Base-by-base conservation (phyloP, 257 asterid species). In the Datura wrightii region DNA sequence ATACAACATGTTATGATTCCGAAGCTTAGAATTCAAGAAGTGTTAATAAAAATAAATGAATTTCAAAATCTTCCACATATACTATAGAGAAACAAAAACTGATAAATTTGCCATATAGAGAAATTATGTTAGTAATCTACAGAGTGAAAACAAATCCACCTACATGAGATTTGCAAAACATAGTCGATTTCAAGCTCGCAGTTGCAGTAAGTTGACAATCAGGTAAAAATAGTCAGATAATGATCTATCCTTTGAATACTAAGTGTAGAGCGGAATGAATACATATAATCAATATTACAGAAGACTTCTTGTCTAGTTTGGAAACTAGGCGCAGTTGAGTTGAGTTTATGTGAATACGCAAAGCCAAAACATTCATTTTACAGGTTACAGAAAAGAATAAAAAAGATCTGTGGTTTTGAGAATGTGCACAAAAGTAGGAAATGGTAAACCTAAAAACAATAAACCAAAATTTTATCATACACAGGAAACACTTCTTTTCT, bases 61-160 rank as follows among this genome's bases (percentile, higher is more conserved):
- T 41, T 41, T 69, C 79, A 69, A 39, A 69, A 69, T 41, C 53
- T 69, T 69, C 24, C 50, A 39, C 13, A 8, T 67, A 69, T 67
- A 24, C 31, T 16, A 8, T 3, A 39, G 1, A 41, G 53, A 44
- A 69, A 69, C 0, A 15, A 69, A 8, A 69, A 16, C 3, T 37
- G 53, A 8, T n/a, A 41, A 39, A 69, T 4, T 69, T 4, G 8
- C 6, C 53, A 69, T 41, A 41, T 8, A 41, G 53, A 41, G 16
- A 63, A 31, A 63, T 10, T 41, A 16, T 41, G 79, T 41, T 69
- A 15, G 53, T 69, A 41, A 41, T 69, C 53, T 4, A 9, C 34
- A 39, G 19, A 69, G 53, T 39, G 52, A 39, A 69, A 69, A 62
- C 69, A 62, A 69, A 34, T 69, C 53, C 53, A 69, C 79, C 79